phyloP scores from a whole-genome alignment of 371 early-diverging fungal species.

The Mortierella sp. region DNA sequence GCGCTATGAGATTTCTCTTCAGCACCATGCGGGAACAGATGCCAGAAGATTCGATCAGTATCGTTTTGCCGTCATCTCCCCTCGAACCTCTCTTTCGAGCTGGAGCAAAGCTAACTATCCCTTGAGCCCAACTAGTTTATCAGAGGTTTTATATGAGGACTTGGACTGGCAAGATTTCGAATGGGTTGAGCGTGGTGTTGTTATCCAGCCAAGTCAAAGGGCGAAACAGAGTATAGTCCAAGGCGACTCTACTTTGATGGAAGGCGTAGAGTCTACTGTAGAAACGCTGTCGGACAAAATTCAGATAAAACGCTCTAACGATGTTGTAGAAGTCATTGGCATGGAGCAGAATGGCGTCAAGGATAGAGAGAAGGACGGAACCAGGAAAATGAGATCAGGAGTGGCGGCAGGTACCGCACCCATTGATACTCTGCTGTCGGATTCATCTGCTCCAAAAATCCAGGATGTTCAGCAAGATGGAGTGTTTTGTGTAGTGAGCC shows the following conservation, averaged over 20 bases:
- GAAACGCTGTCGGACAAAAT: not conserved
- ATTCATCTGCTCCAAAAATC: not conserved
- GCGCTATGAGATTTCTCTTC: slow-evolving; percentile 52
- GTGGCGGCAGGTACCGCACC: not conserved
- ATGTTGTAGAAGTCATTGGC: not conserved
- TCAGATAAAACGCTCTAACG: not conserved
- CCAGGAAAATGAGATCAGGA: not conserved
- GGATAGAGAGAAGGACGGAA: not conserved
- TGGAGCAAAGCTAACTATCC: slow-evolving; percentile 47
- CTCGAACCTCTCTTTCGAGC: slow-evolving; percentile 38
- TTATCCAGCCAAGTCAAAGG: slow-evolving; percentile 41
- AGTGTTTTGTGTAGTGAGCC: slow-evolving; percentile 56
- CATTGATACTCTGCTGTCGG: not conserved
- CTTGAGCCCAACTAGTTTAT: slow-evolving; percentile 8
- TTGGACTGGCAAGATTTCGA: slow-evolving; percentile 57
- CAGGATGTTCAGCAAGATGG: slow-evolving; percentile 40
- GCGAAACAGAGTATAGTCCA: not conserved
- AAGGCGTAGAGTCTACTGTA: slow-evolving; percentile 14
- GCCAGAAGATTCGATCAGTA: slow-evolving; percentile 49
- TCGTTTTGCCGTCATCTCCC: slow-evolving; percentile 48
- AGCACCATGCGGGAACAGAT: slow-evolving; percentile 45
- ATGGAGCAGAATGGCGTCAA: slow-evolving; percentile 12
- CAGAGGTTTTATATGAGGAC: slow-evolving; percentile 48
- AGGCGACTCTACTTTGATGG: slow-evolving; percentile 15
- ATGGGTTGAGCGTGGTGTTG: slow-evolving; percentile 56